Evolutionary conservation across 345 rosid species (phyloP).

Genomic region (Erysimum cheiranthoides): DNA sequence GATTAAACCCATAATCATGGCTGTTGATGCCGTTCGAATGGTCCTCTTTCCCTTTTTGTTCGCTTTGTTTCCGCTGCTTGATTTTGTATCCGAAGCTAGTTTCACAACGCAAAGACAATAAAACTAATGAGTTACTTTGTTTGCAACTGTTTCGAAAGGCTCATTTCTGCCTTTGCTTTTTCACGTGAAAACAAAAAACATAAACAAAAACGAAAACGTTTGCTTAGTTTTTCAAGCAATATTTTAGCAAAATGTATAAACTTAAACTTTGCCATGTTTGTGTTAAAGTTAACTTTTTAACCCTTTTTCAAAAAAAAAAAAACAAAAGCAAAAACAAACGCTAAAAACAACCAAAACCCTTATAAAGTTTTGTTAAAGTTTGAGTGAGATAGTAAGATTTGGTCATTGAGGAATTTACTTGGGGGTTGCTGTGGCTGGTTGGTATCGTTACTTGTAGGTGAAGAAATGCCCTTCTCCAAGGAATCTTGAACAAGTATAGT

Average conservation of each 20-base stretch:
- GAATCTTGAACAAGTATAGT: constrained; percentile 39
- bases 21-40: constrained; percentile 93
- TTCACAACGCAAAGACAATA: constrained; percentile 1
- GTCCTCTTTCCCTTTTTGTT: constrained; percentile 50
- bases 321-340: neutral
- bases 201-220: too few species aligned
- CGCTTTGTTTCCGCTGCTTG: constrained; percentile 35
- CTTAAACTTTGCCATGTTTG: neutral
- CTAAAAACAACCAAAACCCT: neutral
- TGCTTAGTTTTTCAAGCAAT: too few species aligned
- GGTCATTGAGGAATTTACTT: constrained; percentile 11
- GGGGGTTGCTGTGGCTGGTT: constrained; percentile 37
- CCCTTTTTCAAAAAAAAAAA: too few species aligned
- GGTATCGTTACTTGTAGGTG: constrained; percentile 31
- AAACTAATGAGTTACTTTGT: neutral
- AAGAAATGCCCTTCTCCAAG: constrained; percentile 44
- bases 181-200: neutral
- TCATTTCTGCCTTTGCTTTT: neutral
- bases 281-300: too few species aligned
- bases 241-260: neutral
- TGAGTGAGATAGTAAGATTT: neutral
- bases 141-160: neutral
- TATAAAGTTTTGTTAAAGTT: neutral
- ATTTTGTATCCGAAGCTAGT: constrained; percentile 44
- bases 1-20: constrained; percentile 69